Evolutionary conservation across 177 flowering plant species (phyloP).

Genomic region (Vitis hybrid): DNA sequence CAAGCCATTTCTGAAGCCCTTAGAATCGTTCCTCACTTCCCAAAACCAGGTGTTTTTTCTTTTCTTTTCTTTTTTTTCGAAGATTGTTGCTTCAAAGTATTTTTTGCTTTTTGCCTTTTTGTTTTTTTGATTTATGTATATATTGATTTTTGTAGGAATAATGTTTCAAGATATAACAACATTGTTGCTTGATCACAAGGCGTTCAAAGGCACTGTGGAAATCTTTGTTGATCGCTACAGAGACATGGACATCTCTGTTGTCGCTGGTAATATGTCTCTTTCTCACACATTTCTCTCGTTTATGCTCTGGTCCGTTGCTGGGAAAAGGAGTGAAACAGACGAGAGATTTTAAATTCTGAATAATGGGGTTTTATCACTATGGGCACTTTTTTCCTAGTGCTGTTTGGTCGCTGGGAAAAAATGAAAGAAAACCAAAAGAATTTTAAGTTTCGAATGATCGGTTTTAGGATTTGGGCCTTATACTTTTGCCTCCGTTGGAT

Average conservation of each 20-base stretch:
- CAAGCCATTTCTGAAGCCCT: slow-evolving; percentile 63
- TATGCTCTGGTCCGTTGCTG: neutral
- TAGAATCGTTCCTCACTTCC: slow-evolving; percentile 78
- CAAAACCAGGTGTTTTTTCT: slow-evolving; percentile 56
- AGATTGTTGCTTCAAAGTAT: neutral
- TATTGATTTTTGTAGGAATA: slow-evolving; percentile 46
- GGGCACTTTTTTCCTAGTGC: neutral
- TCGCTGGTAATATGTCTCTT: slow-evolving; percentile 57
- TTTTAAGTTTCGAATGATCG: too few species aligned
- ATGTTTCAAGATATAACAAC: slow-evolving; percentile 96
- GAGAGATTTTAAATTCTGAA: neutral
- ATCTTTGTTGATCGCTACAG: slow-evolving; percentile 84
- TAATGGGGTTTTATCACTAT: too few species aligned
- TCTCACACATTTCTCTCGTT: slow-evolving; percentile 2
- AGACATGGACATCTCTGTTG: slow-evolving; percentile 76
- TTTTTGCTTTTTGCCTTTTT: slow-evolving; percentile 18
- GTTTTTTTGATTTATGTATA: neutral
- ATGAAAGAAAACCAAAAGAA: too few species aligned
- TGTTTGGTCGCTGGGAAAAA: neutral
- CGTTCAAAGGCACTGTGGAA: slow-evolving; percentile 77
- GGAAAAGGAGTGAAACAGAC: neutral
- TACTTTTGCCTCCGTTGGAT: too few species aligned
- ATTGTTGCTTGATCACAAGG: slow-evolving; percentile 70
- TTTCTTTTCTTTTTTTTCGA: neutral
- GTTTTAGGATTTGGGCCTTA: too few species aligned